Base-by-base conservation (phyloP, 306 rosid species). In the barrel medic (Medicago truncatula) region DNA sequence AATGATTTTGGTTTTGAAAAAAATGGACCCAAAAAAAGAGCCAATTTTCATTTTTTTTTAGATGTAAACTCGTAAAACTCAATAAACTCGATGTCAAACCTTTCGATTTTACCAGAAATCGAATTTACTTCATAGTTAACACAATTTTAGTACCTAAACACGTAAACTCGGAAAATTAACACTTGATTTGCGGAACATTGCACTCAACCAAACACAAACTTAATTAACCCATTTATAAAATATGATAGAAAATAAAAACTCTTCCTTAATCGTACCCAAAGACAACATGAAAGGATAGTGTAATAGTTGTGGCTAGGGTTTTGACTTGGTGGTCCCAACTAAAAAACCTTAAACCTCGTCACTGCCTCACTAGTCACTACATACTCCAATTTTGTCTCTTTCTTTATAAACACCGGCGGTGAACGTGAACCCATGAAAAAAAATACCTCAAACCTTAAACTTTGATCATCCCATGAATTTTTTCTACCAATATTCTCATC, bases 391-490 rank as follows among this genome's bases (percentile, higher is more conserved):
- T 1, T 13, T 43, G 14, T 46, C 52, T 12, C 52, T 12, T 9
- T 12, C 52, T 13, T 9, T 46, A 12, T 46, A 15, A 13, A 4
- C n/a, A 14, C 14, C 52, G 52, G 52, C 52, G 52, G 14, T 13
- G 6, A 44, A 12, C 52, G 14, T 12, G 7, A 46, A 13, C 52
- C 52, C 52, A 5, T 13, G 16, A 46, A 46, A 6, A 46, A 13
- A 40, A 53, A 17, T 17, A 53, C 5, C 60, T 31, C 52, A 46
- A 46, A 46, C n/a, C 65, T 70, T 34, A 7, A 41, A 31, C 73
- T 80, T 76, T 66, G 13, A 73, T 77, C 63, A 31, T 54, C 78
- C 76, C 34, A 1, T 58, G 2, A n/a, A 6, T 21, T 74, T 74
- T 73, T 44, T 70, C 50, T 34, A 68, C 75, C 70, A n/a, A 18